Evolutionary conservation across 225 moss, liverwort and hornwort species (phyloP), one percentile per base, ranked within the genome.

Genomic region (Physcomitrium patens): DNA sequence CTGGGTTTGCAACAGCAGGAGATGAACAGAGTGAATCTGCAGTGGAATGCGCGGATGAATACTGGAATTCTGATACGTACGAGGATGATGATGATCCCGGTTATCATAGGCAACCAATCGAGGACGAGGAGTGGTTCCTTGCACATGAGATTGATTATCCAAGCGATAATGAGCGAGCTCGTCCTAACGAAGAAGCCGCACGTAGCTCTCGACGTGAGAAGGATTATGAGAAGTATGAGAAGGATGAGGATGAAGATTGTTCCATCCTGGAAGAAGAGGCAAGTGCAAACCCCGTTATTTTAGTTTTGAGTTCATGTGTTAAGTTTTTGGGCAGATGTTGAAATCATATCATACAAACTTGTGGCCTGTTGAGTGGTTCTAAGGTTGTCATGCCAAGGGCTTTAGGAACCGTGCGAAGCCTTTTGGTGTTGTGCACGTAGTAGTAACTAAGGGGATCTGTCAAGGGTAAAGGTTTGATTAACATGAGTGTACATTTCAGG

Each of bases 71-170:
- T 27, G 99, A 95, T 68, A 90, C 90, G 10, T 99, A 99, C 68
- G 99, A 99, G 72, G 93, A 99, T 78, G 99, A 99, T 63, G 99
- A 99, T 18, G 99, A 99, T 78, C 95, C 95, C 61, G 99, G 99
- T 57, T 99, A 93, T 77, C 99, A 92, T 54, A 86, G 99, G 85
- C 91, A 95, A 71, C 78, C 95, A 23, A 88, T 99, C 77, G 95
- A 91, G 77, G 99, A 99, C 63, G 99, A 95, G 85, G 99, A 95
- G 75, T 99, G 91, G 99, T 99, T 99, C 67, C 83, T 93, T 68
- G 93, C 95, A 49, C 95, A 95, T 55, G 99, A 99, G 73, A 95
- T 99, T 70, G 99, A 99, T 69, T 95, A 91, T 82, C 99, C 93
- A 64, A 88, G 87, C 73, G 90, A 90, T 70, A 95, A 99, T 87